These are phyloP conservation scores for Verticillium tricorpus DNA, from an alignment of 2,329 filamentous ascomycete genomes.

Conservation along the genomic window DNA sequence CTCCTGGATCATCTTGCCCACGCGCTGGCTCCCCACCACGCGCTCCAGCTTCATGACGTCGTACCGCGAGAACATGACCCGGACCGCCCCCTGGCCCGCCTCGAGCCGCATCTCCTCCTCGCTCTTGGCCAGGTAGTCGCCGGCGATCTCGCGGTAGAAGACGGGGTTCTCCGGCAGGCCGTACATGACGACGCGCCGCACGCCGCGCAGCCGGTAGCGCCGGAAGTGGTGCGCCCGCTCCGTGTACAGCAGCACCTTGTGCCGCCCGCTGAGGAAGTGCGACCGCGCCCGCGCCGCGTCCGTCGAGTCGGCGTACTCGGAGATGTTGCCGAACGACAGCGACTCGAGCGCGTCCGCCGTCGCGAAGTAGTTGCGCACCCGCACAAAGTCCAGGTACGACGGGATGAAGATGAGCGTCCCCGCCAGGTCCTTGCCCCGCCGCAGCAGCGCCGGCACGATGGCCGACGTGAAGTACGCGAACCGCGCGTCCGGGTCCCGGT, in stretches of 20 bases:
- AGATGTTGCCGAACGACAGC: conserved; percentile 74
- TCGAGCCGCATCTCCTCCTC: conserved; percentile 51
- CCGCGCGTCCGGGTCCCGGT: conserved; percentile 76
- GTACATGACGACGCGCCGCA: conserved; percentile 83
- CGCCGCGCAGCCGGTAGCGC: conserved; percentile 77
- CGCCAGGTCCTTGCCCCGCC: conserved; percentile 56
- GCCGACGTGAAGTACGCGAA: conserved; percentile 89
- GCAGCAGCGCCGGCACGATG: conserved; percentile 69
- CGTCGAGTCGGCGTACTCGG: conserved; percentile 77
- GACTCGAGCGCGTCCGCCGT: conserved; percentile 54
- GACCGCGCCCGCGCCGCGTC: conserved; percentile 81
- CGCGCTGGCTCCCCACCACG: conserved; percentile 75
- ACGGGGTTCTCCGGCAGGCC: conserved; percentile 81
- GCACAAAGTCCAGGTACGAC: conserved; percentile 91
- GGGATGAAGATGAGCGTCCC: conserved; percentile 88
- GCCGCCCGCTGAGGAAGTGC: conserved; percentile 79
- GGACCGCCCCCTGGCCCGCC: conserved; percentile 55
- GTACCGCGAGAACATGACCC: conserved; percentile 77
- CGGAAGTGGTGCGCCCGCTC: conserved; percentile 97
- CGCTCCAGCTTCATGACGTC: conserved; percentile 87
- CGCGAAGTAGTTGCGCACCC: conserved; percentile 87
- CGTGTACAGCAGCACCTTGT: conserved; percentile 83
- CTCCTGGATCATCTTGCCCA: conserved; percentile 79
- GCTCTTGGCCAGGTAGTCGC: conserved; percentile 59
- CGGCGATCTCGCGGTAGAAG: conserved; percentile 75